phyloP scores from a whole-genome alignment of 768 basidiomycete genomes.

The Flagelloscypha sp. region DNA sequence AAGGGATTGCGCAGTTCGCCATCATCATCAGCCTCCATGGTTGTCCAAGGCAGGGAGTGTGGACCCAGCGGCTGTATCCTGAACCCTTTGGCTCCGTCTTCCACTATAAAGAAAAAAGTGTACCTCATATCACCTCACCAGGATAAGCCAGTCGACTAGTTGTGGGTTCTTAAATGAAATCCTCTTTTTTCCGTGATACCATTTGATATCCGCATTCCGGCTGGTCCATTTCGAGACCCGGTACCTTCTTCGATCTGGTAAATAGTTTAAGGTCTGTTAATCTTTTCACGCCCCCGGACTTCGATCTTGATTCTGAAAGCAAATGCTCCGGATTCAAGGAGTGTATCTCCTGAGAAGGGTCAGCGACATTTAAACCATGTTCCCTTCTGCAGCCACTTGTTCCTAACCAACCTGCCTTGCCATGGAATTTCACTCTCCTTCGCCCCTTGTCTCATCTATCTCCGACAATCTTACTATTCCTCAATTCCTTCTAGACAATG shows the following conservation, averaged over 20 bases:
- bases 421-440: conserved; percentile 8
- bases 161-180: neutral
- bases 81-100: no score
- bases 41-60: neutral
- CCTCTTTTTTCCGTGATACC: neutral
- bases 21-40: conserved; percentile 63
- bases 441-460: conserved; percentile 23
- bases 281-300: conserved; percentile 18
- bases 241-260: no score
- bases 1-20: conserved; percentile 80
- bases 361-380: neutral
- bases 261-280: conserved; percentile 6
- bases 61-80: no score
- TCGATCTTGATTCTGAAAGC: conserved; percentile 27
- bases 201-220: neutral
- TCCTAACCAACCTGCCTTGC: conserved; percentile 15
- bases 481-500: conserved; percentile 52
- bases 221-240: neutral
- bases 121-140: neutral
- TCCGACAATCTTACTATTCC: conserved; percentile 59
- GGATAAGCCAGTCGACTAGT: neutral
- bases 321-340: no score
- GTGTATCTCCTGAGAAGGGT: neutral
- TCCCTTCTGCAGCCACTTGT: conserved; percentile 1
- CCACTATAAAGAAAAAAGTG: no score